Percentiles rank a stretch among this genome's conserved stretches.
phyloP scores from a whole-genome alignment of 352 stramenopile species.

The Phytophthora fragariaefolia region DNA sequence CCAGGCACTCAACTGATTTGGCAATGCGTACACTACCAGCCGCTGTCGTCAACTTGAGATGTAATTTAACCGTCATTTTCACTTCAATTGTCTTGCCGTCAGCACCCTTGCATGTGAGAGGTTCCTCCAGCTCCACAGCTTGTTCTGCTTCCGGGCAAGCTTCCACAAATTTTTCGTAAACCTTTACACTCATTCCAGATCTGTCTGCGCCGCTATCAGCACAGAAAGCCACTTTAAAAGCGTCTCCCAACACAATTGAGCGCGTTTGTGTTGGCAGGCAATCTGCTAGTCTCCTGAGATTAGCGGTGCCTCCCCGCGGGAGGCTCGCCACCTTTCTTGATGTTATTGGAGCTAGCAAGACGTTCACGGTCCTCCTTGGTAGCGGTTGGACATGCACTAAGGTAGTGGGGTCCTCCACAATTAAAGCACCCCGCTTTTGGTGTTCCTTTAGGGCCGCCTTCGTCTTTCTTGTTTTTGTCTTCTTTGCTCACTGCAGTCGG shows the following conservation, averaged over 20 bases:
- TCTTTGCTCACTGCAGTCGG: no score
- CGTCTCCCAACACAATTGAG: conserved; percentile 13
- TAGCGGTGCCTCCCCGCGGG: conserved; percentile 9
- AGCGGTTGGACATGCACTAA: conserved; percentile 12
- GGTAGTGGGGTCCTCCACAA: conserved; percentile 10
- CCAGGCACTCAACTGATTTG: conserved; percentile 14
- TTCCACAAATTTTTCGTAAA: conserved; percentile 8
- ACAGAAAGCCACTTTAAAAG: conserved; percentile 15
- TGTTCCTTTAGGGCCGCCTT: conserved; percentile 12
- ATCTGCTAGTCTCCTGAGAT: no score
- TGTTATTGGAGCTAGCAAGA: background rate
- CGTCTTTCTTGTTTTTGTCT: background rate
- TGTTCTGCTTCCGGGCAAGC: background rate
- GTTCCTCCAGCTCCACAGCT: conserved; percentile 4
- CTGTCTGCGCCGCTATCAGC: no score
- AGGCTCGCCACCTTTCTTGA: conserved; percentile 3
- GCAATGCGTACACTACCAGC: no score
- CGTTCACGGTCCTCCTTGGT: conserved; percentile 16
- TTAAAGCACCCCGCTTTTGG: conserved; percentile 11
- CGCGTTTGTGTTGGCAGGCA: no score
- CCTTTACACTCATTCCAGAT: conserved; percentile 11
- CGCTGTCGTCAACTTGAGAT: no score
- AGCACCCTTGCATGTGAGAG: conserved; percentile 15
- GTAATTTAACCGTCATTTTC: no score
- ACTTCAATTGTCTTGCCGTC: conserved; percentile 15